phyloP scores from a whole-genome alignment of 345 rosid genomes.

The Pelargonium nanum region DNA sequence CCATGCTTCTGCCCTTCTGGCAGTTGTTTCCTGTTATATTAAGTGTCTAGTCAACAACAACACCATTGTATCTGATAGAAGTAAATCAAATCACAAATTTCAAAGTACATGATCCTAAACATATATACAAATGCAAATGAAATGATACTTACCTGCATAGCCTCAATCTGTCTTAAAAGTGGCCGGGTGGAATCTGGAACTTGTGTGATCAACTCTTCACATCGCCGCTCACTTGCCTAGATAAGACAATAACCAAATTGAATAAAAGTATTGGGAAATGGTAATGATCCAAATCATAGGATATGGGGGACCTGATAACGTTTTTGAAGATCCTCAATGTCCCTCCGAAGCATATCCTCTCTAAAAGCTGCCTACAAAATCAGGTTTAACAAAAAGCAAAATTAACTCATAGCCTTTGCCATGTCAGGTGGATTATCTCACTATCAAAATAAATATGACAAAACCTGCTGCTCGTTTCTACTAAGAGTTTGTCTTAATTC shows the following conservation, averaged over 20 bases:
- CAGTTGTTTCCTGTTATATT: constrained; percentile 63
- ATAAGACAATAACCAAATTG: constrained; percentile 8
- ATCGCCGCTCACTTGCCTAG: constrained; percentile 95
- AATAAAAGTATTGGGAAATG: neutral
- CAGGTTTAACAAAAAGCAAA: constrained; percentile 8
- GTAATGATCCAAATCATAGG: neutral
- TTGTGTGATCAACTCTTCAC: constrained; percentile 93
- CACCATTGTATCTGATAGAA: constrained; percentile 3
- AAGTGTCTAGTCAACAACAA: constrained; percentile 12
- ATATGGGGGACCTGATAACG: constrained; percentile 65
- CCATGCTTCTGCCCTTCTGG: constrained; percentile 95
- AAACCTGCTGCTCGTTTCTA: constrained; percentile 93
- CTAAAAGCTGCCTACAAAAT: constrained; percentile 55
- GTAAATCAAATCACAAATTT: constrained; percentile 4
- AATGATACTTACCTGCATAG: constrained; percentile 62
- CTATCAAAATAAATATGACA: constrained; percentile 7
- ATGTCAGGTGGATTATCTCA: constrained; percentile 5
- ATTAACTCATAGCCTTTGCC: neutral
- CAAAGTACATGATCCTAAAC: neutral
- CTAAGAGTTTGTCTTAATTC: constrained; percentile 88
- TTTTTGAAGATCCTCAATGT: constrained; percentile 81
- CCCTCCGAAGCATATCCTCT: constrained; percentile 74
- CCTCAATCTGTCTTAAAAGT: constrained; percentile 92
- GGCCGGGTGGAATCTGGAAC: constrained; percentile 99
- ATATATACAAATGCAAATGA: neutral